Base-by-base conservation (phyloP, 2,329 filamentous ascomycete species). In the Phaeosphaeria sp. region DNA sequence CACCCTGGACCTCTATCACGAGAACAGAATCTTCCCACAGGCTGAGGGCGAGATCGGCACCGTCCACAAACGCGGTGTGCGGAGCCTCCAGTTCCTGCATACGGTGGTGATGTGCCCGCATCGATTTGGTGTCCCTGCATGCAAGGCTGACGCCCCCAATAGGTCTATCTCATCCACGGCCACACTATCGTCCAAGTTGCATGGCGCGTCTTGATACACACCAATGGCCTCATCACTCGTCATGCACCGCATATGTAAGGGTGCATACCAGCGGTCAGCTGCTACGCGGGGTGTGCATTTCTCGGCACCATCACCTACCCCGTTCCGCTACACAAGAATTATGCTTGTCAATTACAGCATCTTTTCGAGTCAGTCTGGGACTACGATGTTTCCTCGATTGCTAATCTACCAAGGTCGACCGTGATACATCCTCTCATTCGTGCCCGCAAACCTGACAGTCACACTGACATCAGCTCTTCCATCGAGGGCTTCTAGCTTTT, bases 21-120 rank as follows among this genome's bases (percentile, higher is more conserved):
- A 56, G 54, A 54, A 60, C 50, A 41, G 50, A 21, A 43, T 51
- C 54, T 33, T 27, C 54, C 51, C 52, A 27, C 53, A 50, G 54
- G 10, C 23, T 42, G 33, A 50, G 58, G 46, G 56, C 55, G 41
- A 59, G 54, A 61, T 50, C 49, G 46, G 44, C 51, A 46, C 43
- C 58, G 54, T 50, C 46, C 49, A 42, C 46, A 55, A 55, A 46
- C 52, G 56, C 59, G 54, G 63, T 63, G 56, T 64, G 63, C 63
- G 47, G 18, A 46, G 47, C 18, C 33, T 20, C 17, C 22, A 58
- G 65, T 39, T 62, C 59, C 64, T 66, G 66, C 64, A 70, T 64
- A 46, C 46, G 23, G 58, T 51, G 50, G 59, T 65, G 61, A 63
- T 58, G 51, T 36, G 44, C 41, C 47, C 54, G 60, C 55, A 49